phyloP scores from a whole-genome alignment of 108 stramenopile species.

The Conticribra weissflogii region DNA sequence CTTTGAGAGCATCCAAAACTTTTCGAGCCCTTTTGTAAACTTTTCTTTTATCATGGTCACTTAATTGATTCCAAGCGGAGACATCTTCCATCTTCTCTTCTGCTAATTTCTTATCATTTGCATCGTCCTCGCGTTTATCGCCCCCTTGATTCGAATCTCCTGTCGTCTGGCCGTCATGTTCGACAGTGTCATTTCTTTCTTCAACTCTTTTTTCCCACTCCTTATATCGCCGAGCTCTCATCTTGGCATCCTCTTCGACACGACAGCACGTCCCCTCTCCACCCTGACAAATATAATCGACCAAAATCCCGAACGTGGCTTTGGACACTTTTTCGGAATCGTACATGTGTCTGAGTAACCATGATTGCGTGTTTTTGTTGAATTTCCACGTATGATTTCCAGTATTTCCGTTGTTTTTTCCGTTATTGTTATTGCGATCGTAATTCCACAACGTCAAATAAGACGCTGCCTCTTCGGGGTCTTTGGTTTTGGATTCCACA shows the following conservation, averaged over 20 bases:
- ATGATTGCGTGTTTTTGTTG: constrained; percentile 94
- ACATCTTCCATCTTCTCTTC: constrained; percentile 49
- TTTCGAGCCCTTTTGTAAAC: constrained; percentile 85
- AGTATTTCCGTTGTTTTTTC: neutral
- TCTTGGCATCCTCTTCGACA: constrained; percentile 61
- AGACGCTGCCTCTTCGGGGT: constrained; percentile 62
- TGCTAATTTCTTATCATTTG: neutral
- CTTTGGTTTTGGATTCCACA: constrained; percentile 44
- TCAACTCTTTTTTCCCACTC: constrained; percentile 59
- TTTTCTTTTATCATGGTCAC: constrained; percentile 81
- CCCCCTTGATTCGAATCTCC: neutral
- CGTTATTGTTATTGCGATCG: constrained; percentile 29
- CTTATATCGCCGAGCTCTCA: constrained; percentile 73
- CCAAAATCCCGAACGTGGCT: constrained; percentile 55
- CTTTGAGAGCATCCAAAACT: constrained; percentile 61
- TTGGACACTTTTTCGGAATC: constrained; percentile 80
- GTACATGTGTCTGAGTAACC: constrained; percentile 92
- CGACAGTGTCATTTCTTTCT: constrained; percentile 10
- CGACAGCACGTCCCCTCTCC: constrained; percentile 53
- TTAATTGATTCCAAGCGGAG: constrained; percentile 55
- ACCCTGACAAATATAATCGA: constrained; percentile 73
- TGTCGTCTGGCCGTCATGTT: constrained; percentile 10
- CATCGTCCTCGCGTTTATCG: neutral
- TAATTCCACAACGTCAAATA: constrained; percentile 74
- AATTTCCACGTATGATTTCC: constrained; percentile 87